Base-by-base conservation (phyloP, 306 rosid genomes). In the Fragaria vesca region DNA sequence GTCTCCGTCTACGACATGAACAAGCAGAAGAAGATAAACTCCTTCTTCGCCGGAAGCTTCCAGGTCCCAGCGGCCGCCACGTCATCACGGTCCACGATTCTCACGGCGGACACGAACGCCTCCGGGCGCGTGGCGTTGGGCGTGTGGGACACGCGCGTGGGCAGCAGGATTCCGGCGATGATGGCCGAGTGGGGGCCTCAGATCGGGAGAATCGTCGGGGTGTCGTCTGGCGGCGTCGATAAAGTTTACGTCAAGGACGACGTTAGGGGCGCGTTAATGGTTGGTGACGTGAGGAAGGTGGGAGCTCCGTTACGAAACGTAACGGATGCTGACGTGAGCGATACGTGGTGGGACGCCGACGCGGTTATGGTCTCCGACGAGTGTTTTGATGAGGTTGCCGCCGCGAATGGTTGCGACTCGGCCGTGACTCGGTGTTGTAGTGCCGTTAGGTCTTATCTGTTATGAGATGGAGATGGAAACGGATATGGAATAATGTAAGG, bases 91-190 rank as follows among this genome's bases (percentile, higher is more conserved):
- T 18, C 86, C 20, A 75, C 78, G 43, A 15, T 86, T 10, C 71
- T 90, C 42, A 76, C 89, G 0, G 84, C 87, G 12, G 78, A 74
- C 8, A 36, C 78, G 17, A 62, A 45, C 43, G n/a, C 11, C 11
- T 54, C 79, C 1, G 83, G 89, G 10, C 80, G 75, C 34, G 43
- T 80, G 38, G 73, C 81, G 0, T 2, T 94, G 17, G 78, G 76
- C 7, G 51, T 90, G 12, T 92, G 93, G 97, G 98, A 94, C 83
- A 34, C 80, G 38, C 90, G 97, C 21, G 75, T 88, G 12, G 88
- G 93, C 47, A 48, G 78, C 1, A 46, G 89, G 24, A 65, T 82
- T 2, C 98, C 97, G 58, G 86, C 89, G 16, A 75, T 89, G 5
- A 51, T 81, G 0, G 87, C 90, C 40, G 92, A 92, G 28, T 94